phyloP scores from a whole-genome alignment of 2,329 filamentous ascomycete genomes.

The Fusarium acutatum region DNA sequence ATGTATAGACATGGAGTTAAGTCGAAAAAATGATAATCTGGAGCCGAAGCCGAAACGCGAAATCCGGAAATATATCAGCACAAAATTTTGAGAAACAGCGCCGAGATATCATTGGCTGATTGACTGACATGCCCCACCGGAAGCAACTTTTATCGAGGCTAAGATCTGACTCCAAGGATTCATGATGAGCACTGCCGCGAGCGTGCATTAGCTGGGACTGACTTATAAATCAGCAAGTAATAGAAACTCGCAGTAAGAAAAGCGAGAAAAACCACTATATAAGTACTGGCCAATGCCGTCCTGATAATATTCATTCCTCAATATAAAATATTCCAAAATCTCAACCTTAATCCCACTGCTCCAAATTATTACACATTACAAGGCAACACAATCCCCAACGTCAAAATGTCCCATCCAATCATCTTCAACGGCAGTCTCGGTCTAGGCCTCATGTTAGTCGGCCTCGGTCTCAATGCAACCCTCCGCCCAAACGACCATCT shows the following conservation, averaged over 20 bases:
- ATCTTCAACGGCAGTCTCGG: slow-evolving; percentile 9
- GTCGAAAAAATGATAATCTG: fast-evolving
- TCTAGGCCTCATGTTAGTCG: background rate
- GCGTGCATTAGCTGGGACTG: background rate
- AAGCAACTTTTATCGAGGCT: slow-evolving; percentile 2
- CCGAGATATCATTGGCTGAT: fast-evolving
- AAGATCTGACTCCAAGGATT: background rate
- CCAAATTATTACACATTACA: background rate
- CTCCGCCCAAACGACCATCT: slow-evolving; percentile 8
- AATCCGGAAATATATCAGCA: background rate
- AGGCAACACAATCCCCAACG: fast-evolving
- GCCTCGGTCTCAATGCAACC: slow-evolving; percentile 11
- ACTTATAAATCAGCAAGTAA: background rate
- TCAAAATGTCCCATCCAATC: slow-evolving; percentile 1
- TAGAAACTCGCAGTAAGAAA: fast-evolving
- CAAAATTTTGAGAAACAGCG: background rate
- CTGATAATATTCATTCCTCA: fast-evolving
- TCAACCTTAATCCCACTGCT: too few relatives aligned
- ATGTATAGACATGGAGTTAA: background rate
- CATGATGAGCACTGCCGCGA: background rate
- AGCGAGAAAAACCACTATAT: fast-evolving
- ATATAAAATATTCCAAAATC: background rate
- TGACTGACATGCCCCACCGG: background rate
- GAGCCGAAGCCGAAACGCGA: background rate
- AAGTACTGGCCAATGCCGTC: fast-evolving